A percentile compares a stretch with the other conserved stretches of the same genome.
These are phyloP conservation scores for Psilocybe sp. DNA, from an alignment of 768 basidiomycete genomes.

Conservation along the genomic window DNA sequence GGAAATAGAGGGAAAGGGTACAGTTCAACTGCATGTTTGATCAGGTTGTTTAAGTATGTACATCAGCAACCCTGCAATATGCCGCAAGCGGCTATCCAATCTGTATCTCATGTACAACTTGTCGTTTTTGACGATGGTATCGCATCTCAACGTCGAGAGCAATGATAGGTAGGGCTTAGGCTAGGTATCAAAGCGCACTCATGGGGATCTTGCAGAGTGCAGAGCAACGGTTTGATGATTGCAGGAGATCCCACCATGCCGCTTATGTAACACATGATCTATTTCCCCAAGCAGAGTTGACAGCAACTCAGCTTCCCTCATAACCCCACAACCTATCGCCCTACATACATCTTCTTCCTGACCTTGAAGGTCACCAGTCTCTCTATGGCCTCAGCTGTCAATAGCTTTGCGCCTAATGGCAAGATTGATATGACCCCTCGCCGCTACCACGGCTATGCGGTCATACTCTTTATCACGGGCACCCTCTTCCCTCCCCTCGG, in stretches of 20 bases:
- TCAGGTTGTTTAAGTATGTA: constrained; percentile 9
- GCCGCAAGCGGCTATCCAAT: constrained; percentile 9
- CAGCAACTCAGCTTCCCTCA: not conserved
- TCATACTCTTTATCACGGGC: constrained; percentile 84
- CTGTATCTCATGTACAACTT: not conserved
- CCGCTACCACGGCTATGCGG: constrained; percentile 77
- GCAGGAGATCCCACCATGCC: too few relatives aligned
- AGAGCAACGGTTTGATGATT: too few relatives aligned
- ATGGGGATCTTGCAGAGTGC: too few relatives aligned
- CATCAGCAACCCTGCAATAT: constrained; percentile 11
- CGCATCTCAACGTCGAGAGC: too few relatives aligned
- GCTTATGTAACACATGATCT: too few relatives aligned
- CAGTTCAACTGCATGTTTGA: constrained; percentile 6
- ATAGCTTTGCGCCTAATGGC: constrained; percentile 32
- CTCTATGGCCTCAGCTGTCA: constrained; percentile 20
- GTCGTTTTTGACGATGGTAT: too few relatives aligned
- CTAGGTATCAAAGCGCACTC: too few relatives aligned
- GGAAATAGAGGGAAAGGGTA: not conserved
- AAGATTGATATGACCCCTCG: constrained; percentile 67
- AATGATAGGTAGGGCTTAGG: too few relatives aligned
- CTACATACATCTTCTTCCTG: not conserved
- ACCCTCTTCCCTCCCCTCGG: constrained; percentile 90
- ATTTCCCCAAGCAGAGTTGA: not conserved
- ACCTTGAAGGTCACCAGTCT: constrained; percentile 9
- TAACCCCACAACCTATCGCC: not conserved